These are phyloP conservation scores for Tetracladium setigerum DNA, from an alignment of 495 filamentous ascomycete species.

Conservation along the genomic window DNA sequence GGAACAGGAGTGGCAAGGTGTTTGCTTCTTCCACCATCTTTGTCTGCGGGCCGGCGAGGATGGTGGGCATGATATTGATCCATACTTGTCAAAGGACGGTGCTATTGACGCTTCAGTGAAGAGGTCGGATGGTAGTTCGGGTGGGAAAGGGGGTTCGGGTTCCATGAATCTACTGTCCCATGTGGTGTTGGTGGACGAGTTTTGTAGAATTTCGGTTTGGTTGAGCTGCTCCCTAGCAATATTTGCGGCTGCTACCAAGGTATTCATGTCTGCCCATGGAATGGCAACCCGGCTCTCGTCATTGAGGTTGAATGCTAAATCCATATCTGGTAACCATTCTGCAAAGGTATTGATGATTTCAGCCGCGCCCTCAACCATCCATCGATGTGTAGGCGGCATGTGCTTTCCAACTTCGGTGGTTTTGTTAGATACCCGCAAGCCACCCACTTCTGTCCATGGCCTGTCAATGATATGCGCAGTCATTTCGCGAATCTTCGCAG, in stretches of 20 bases:
- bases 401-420: slow-evolving; percentile 34
- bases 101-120: slow-evolving; percentile 31
- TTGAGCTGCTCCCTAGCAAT: slow-evolving; percentile 19
- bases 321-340: slow-evolving; percentile 71
- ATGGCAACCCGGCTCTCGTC: slow-evolving; percentile 71
- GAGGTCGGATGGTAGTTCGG: slow-evolving; percentile 32
- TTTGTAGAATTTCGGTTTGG: slow-evolving; percentile 2
- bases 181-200: background rate
- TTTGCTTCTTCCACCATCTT: slow-evolving; percentile 40
- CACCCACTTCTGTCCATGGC: slow-evolving; percentile 27
- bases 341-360: slow-evolving; percentile 61
- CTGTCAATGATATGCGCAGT: slow-evolving; percentile 6
- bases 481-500: slow-evolving; percentile 44
- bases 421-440: slow-evolving; percentile 37
- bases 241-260: slow-evolving; percentile 30
- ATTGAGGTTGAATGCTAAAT: slow-evolving; percentile 71
- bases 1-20: slow-evolving; percentile 55
- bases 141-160: slow-evolving; percentile 24
- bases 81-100: slow-evolving; percentile 44
- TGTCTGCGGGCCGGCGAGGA: slow-evolving; percentile 49
- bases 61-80: slow-evolving; percentile 47
- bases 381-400: slow-evolving; percentile 43
- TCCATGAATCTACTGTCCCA: slow-evolving; percentile 6
- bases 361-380: slow-evolving; percentile 43
- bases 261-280: slow-evolving; percentile 50